These are phyloP conservation scores for Erythrophleum fordii DNA, from an alignment of 306 rosid genomes.

Conservation along the genomic window DNA sequence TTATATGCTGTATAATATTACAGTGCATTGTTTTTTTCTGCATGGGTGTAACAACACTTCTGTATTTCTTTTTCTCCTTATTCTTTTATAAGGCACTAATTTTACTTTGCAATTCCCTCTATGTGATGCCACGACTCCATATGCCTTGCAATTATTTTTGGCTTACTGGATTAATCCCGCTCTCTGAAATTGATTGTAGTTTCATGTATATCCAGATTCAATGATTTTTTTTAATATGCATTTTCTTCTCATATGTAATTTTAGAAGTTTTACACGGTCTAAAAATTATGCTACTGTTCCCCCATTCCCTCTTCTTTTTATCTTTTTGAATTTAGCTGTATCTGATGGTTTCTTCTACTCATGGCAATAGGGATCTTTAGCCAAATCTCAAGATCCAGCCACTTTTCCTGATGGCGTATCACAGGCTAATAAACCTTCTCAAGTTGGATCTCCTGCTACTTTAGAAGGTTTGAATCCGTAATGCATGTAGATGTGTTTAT, in stretches of 20 bases:
- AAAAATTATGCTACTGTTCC: background rate
- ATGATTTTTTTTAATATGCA: background rate
- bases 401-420: conserved; percentile 57
- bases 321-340: background rate
- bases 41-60: background rate
- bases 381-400: conserved; percentile 58
- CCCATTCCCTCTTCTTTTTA: background rate
- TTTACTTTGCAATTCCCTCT: background rate
- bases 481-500: conserved; percentile 15
- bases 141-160: conserved; percentile 10
- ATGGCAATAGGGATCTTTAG: conserved; percentile 62
- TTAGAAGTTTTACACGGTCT: background rate
- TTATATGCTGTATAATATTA: background rate
- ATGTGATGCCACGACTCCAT: background rate
- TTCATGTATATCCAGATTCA: background rate
- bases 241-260: background rate
- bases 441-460: conserved; percentile 57
- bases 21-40: background rate
- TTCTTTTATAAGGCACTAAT: background rate
- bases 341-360: conserved; percentile 37
- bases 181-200: conserved; percentile 1
- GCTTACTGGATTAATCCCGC: background rate
- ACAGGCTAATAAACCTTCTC: conserved; percentile 54
- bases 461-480: conserved; percentile 66
- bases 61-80: background rate